Evolutionary conservation across 352 stramenopile genomes (phyloP).

Genomic region (Phytopythium montanum): DNA sequence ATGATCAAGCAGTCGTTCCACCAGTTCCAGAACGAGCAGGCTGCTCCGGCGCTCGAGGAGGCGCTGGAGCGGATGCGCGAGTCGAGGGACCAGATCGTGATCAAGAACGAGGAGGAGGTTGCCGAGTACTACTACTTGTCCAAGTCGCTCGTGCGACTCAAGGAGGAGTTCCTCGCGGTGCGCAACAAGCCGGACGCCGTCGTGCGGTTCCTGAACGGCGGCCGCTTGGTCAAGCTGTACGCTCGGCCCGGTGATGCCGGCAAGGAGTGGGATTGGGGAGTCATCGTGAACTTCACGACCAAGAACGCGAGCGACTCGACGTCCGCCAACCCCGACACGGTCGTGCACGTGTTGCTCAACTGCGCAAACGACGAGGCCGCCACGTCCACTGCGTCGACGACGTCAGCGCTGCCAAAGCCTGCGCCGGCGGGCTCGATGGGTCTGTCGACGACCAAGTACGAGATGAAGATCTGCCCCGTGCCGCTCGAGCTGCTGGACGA

Average conservation of each 20-base stretch:
- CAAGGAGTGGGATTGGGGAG: slow-evolving; percentile 79
- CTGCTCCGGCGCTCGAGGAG: slow-evolving; percentile 71
- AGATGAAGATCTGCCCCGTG: slow-evolving; percentile 88
- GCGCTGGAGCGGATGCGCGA: slow-evolving; percentile 74
- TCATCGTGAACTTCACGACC: slow-evolving; percentile 85
- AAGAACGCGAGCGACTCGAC: slow-evolving; percentile 70
- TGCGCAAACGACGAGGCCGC: slow-evolving; percentile 33
- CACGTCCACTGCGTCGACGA: slow-evolving; percentile 21
- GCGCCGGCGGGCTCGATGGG: slow-evolving; percentile 61
- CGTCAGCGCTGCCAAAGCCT: slow-evolving; percentile 33
- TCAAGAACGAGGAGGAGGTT: slow-evolving; percentile 89
- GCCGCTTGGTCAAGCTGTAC: slow-evolving; percentile 89
- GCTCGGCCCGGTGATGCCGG: slow-evolving; percentile 10
- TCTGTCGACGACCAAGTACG: slow-evolving; percentile 38
- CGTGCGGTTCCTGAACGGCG: slow-evolving; percentile 93
- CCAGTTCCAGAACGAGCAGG: slow-evolving; percentile 90
- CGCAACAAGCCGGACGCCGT: slow-evolving; percentile 91
- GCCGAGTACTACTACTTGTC: slow-evolving; percentile 90
- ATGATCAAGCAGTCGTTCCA: slow-evolving; percentile 98
- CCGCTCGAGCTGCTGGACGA: slow-evolving; percentile 71
- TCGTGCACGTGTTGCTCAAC: slow-evolving; percentile 82
- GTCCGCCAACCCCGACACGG: slow-evolving; percentile 53
- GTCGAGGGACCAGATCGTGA: slow-evolving; percentile 85
- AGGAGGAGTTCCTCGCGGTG: slow-evolving; percentile 91
- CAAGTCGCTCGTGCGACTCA: slow-evolving; percentile 89